Evolutionary conservation across 2,329 filamentous ascomycete genomes (phyloP).

Genomic region (Claviceps quebecensis): DNA sequence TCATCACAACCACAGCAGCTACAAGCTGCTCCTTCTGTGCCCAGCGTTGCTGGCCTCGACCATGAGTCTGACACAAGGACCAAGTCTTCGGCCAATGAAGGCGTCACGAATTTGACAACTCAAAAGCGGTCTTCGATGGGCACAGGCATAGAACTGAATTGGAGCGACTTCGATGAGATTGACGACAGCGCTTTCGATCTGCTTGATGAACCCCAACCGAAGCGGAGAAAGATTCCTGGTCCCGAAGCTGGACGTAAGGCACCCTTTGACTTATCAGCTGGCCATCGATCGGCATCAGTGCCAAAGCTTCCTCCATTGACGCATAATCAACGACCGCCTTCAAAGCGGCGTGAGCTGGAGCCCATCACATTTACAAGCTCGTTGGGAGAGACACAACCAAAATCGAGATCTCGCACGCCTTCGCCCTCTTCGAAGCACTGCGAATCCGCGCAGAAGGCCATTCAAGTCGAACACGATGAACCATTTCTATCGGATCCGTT

Average conservation of each 20-base stretch:
- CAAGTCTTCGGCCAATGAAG: background rate
- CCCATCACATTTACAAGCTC: conserved; percentile 26
- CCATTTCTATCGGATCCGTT: conserved; percentile 19
- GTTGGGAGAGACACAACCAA: conserved; percentile 9
- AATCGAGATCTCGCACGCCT: background rate
- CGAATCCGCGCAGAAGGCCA: background rate
- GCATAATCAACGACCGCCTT: background rate
- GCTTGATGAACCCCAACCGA: background rate
- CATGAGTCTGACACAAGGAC: background rate
- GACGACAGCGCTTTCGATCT: background rate
- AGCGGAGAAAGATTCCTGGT: background rate
- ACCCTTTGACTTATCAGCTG: background rate
- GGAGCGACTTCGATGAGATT: background rate
- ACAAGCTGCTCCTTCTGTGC: background rate
- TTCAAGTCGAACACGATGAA: background rate
- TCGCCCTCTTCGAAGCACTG: background rate
- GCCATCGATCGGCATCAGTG: background rate
- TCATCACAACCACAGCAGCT: background rate
- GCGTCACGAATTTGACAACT: background rate
- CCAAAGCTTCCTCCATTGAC: background rate
- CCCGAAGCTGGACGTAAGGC: background rate
- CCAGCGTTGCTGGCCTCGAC: background rate
- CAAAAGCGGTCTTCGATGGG: background rate
- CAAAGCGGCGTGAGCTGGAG: conserved; percentile 7
- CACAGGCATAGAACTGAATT: background rate